Evolutionary conservation across 1,284 basidiomycete species (phyloP), one percentile per base, ranked within the genome.

Genomic region (Ceratorhiza oryzae-sativae): DNA sequence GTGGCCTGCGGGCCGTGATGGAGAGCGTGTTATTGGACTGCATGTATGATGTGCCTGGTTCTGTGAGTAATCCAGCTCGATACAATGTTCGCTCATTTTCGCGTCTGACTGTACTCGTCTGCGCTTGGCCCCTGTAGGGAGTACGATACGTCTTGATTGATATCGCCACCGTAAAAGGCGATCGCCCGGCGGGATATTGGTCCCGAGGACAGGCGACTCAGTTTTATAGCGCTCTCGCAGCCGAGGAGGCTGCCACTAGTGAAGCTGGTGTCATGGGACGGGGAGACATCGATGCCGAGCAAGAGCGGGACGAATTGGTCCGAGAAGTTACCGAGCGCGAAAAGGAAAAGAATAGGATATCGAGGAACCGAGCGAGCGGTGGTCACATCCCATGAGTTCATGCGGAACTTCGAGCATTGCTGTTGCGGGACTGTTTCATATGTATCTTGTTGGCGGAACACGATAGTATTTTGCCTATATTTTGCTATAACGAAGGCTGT

Each of bases 1-100:
- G 96, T 78, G 93, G 94, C 2, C 80, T 98, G 75, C 84, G 95
- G 76, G 90, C 93, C 0, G 92, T 97, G 63, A 89, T 98, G 89
- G 94, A 96, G 80, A 80, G 85, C 6, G 79, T 96, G 3, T 81
- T 95, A 48, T 80, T 94, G 63, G 93, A 97, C 71, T 85, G 93
- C 0, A 96, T 97, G 93, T 96, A 93, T 79, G 93, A 96, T 82
- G 79, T 81, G 5, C 83, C 82, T 0, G 81, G 90, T 86, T 77
- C 94, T 87, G 93, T 95, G 80, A 87, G 93, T 89, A n/a, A 5
- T 45, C 46, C 51, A 25, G 53, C 30, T 36, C 13, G 6, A 53
- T 48, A 18, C 45, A 4, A 4, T 4, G 15, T 32, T 67, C 36
- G 71, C 32, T 30, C 56, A 61, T 45, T 55, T 67, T 73, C 25